A percentile compares a stretch with the other conserved stretches of the same genome.
phyloP scores from a whole-genome alignment of 768 basidiomycete species.

The Psilocybe sp. region DNA sequence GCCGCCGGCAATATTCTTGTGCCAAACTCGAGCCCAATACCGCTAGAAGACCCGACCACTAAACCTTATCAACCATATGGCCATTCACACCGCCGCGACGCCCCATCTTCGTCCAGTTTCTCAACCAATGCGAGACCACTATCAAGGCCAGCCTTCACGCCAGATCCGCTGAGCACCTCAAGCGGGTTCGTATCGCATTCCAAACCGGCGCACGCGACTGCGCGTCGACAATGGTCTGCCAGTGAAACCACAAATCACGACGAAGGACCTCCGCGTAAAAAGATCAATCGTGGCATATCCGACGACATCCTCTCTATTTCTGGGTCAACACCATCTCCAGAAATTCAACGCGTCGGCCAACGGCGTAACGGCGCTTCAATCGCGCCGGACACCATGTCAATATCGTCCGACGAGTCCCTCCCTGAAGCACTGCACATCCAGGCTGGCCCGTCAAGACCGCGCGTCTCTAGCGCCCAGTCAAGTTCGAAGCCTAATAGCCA shows the following conservation, averaged over 20 bases:
- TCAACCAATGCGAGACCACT: slow-evolving; percentile 35
- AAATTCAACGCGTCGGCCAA: slow-evolving; percentile 50
- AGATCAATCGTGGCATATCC: slow-evolving; percentile 52
- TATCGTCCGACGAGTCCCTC: slow-evolving; percentile 71
- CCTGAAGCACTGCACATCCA: slow-evolving; percentile 42
- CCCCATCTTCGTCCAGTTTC: slow-evolving; percentile 37
- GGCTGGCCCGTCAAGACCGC: slow-evolving; percentile 46
- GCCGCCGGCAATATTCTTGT: slow-evolving; percentile 62
- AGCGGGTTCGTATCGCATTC: slow-evolving; percentile 53
- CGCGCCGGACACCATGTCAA: slow-evolving; percentile 41
- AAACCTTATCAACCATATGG: slow-evolving; percentile 38
- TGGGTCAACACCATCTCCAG: slow-evolving; percentile 58
- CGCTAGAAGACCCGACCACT: slow-evolving; percentile 35
- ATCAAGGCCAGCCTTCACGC: slow-evolving; percentile 25
- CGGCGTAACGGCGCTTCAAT: slow-evolving; percentile 39
- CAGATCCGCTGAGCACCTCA: slow-evolving; percentile 58
- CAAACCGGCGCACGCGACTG: slow-evolving; percentile 47
- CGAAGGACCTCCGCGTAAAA: slow-evolving; percentile 71
- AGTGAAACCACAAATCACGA: slow-evolving; percentile 43
- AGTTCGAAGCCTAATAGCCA: slow-evolving; percentile 26
- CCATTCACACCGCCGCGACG: slow-evolving; percentile 37
- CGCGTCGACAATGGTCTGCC: slow-evolving; percentile 42
- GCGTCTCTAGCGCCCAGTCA: slow-evolving; percentile 52
- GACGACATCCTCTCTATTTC: slow-evolving; percentile 33
- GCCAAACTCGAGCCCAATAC: slow-evolving; percentile 70